Evolutionary conservation across 495 filamentous ascomycete species (phyloP), one percentile per base, ranked within the genome.

Genomic region (Chaetomium fimeti): DNA sequence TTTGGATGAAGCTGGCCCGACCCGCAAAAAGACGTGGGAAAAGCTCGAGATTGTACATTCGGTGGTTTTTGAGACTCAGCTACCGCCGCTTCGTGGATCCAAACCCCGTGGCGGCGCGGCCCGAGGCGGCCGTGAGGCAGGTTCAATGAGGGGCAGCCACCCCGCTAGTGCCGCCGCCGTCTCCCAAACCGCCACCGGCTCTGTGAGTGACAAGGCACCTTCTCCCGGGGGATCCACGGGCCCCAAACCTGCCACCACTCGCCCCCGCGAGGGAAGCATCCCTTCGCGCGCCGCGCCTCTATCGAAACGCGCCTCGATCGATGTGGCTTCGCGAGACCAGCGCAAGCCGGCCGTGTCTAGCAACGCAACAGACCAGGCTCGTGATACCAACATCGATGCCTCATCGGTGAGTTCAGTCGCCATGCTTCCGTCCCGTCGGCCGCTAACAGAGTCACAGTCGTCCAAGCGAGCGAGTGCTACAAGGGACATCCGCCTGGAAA

Each of bases 1-100:
- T 43, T 88, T 87, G 64, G 84, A 90, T 16, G 87, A 89, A 67
- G 68, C 76, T 74, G 67, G 77, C 56, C 62, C 79, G 66, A 73
- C 84, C 20, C 83, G 85, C 64, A 88, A 92, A 76, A 83, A 89
- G 77, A 87, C 87, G 62, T 90, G 90, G 90, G 84, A 83, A 32
- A 80, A 83, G 18, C 81, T 96, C 13, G 84, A 85, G 42, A 90
- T 91, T 69, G 88, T 87, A 1, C 92, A 90, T 2, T 87, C 81
- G 48, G 89, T 92, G 27, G 84, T 88, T n/a, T 96, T 93, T 75
- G 87, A 87, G 72, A 96, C 92, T 0, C 89, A 86, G 7, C 71
- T 95, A 42, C 90, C 91, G 8, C 75, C 76, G 25, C 28, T 53
- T 53, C 78, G 81, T 62, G 83, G 82, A 51, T 84, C 86, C 16